Conservation (phyloP, 306 rosid genomes). For the Pyrus betulifolia region DNA sequence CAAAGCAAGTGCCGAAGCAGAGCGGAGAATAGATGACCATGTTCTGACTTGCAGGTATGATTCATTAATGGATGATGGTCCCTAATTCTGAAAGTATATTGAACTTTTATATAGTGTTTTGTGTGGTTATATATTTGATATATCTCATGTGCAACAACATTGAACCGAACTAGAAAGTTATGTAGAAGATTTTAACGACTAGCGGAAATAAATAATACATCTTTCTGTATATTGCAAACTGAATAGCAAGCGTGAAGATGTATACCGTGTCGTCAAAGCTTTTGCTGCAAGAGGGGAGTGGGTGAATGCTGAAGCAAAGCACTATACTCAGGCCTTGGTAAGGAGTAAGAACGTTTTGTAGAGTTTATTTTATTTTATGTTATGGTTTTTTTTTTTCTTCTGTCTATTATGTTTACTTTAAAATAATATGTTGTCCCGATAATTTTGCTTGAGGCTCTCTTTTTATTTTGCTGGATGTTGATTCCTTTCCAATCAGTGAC, state of each 20-base stretch:
- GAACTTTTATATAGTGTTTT: background rate
- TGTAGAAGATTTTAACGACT: background rate
- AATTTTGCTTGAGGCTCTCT: background rate
- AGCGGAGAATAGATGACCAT: slow-evolving; percentile 78
- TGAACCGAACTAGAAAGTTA: background rate
- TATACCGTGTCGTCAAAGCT: slow-evolving; percentile 72
- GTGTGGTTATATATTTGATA: background rate
- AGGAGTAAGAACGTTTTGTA: slow-evolving; percentile 11
- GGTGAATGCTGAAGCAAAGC: slow-evolving; percentile 66
- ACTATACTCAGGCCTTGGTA: slow-evolving; percentile 67
- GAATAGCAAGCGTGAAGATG: slow-evolving; percentile 81
- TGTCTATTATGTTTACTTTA: background rate
- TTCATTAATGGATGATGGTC: slow-evolving; percentile 3
- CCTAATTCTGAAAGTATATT: background rate
- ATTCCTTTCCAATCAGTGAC: slow-evolving; percentile 89
- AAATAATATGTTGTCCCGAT: background rate
- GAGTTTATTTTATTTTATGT: background rate
- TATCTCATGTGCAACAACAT: background rate
- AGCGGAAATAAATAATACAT: slow-evolving; percentile 19
- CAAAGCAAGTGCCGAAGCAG: slow-evolving; percentile 91
- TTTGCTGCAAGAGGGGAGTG: slow-evolving; percentile 61
- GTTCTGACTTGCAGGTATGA: slow-evolving; percentile 63
- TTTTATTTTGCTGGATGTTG: slow-evolving; percentile 31
- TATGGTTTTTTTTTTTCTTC: background rate
- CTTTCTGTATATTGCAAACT: slow-evolving; percentile 20